phyloP scores from a whole-genome alignment of 1,139 yeast genomes.

The Yarrowia galli region DNA sequence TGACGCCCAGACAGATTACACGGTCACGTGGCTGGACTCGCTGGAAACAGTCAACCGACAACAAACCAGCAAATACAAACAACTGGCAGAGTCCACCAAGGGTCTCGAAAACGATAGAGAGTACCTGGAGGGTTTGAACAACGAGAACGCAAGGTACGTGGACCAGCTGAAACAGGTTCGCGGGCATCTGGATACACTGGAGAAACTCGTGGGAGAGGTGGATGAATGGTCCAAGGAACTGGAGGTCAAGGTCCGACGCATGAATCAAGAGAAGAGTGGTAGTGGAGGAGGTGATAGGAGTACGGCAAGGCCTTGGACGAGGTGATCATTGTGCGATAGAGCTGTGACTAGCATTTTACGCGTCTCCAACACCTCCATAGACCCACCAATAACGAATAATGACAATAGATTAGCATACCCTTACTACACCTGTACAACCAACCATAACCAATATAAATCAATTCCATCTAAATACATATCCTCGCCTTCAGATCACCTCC shows the following conservation, averaged over 20 bases:
- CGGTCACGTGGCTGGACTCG: constrained; percentile 48
- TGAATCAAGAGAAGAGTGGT: constrained; percentile 40
- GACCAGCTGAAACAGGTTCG: constrained; percentile 45
- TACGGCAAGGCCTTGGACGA: too few relatives aligned
- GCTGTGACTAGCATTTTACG: too few relatives aligned
- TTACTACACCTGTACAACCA: not conserved
- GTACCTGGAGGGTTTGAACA: constrained; percentile 41
- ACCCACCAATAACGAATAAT: constrained; percentile 11
- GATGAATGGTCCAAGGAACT: constrained; percentile 67
- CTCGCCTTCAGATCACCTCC: too few relatives aligned
- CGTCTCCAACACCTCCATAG: too few relatives aligned
- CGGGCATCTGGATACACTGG: constrained; percentile 56
- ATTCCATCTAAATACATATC: constrained; percentile 3
- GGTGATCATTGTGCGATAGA: too few relatives aligned
- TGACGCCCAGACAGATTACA: constrained; percentile 50
- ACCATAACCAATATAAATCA: not conserved
- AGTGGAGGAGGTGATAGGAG: too few relatives aligned
- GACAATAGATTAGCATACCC: not conserved
- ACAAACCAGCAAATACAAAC: constrained; percentile 47
- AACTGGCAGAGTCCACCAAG: constrained; percentile 47
- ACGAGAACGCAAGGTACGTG: constrained; percentile 42
- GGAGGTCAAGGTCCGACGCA: constrained; percentile 53
- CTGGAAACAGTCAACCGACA: constrained; percentile 50
- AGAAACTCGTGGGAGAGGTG: constrained; percentile 59
- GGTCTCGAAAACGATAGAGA: constrained; percentile 45